Conservation (phyloP, 345 rosid genomes). For the Anacardium occidentale region DNA sequence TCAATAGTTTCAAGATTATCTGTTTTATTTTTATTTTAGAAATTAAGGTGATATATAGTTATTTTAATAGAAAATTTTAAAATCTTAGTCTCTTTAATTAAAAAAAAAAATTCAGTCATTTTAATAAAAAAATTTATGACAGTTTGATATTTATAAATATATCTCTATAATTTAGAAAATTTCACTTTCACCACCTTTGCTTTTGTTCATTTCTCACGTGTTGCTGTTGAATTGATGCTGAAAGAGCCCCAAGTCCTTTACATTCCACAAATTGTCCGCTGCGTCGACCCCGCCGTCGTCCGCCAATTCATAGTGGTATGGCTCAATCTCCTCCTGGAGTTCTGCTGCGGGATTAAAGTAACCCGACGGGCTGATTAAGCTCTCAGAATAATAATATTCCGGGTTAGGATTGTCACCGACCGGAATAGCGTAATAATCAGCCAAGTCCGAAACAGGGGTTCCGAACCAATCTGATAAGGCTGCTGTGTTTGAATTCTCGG, state of each 20-base stretch:
- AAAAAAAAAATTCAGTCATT: too few species aligned
- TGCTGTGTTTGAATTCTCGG: constrained; percentile 68
- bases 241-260: constrained; percentile 61
- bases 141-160: too few species aligned
- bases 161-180: background rate
- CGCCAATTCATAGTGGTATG: constrained; percentile 44
- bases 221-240: constrained; percentile 62
- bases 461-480: constrained; percentile 62
- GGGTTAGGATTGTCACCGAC: constrained; percentile 38
- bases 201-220: constrained; percentile 30
- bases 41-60: too few species aligned
- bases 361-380: constrained; percentile 46
- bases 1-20: too few species aligned
- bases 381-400: constrained; percentile 50
- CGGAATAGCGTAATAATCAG: constrained; percentile 57
- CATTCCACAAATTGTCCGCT: constrained; percentile 73
- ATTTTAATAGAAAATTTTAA: too few species aligned
- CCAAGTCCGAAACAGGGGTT: constrained; percentile 59
- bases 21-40: too few species aligned
- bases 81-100: too few species aligned
- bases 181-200: background rate
- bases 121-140: too few species aligned
- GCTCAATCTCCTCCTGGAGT: constrained; percentile 47
- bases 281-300: constrained; percentile 40
- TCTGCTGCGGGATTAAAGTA: constrained; percentile 49